Conservation (phyloP, 345 rosid species). For the Linum tenue region DNA sequence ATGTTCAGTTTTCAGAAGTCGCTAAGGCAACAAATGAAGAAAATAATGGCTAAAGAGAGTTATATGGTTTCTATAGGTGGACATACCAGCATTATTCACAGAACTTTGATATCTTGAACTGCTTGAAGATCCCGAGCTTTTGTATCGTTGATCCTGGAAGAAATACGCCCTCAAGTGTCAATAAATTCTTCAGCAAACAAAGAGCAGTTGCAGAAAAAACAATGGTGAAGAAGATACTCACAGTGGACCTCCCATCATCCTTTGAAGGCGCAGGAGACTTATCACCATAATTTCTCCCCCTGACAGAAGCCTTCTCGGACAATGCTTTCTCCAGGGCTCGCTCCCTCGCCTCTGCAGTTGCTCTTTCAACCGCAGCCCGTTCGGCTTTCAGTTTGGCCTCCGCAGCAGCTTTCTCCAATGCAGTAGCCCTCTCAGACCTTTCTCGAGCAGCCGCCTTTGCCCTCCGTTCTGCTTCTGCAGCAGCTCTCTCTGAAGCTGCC, state of each 20-base stretch:
- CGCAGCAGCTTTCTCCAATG: constrained; percentile 32
- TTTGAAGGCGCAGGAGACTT: constrained; percentile 40
- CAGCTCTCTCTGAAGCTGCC: constrained; percentile 65
- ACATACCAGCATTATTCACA: constrained; percentile 40
- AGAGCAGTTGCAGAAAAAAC: background rate
- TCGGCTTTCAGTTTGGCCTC: constrained; percentile 74
- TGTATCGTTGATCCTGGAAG: constrained; percentile 52
- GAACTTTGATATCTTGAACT: constrained; percentile 26
- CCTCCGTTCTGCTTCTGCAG: constrained; percentile 50
- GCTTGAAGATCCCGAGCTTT: constrained; percentile 35
- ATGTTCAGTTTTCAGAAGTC: constrained; percentile 2
- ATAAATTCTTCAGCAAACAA: constrained; percentile 6
- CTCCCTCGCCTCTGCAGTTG: constrained; percentile 81
- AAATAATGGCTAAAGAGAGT: background rate
- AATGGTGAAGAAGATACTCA: constrained; percentile 24
- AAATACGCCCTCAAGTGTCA: constrained; percentile 8
- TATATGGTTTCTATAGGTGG: background rate
- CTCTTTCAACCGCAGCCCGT: constrained; percentile 95
- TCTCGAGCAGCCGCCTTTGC: constrained; percentile 44
- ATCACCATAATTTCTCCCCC: constrained; percentile 39
- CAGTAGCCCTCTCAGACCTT: constrained; percentile 42
- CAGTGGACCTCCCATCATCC: constrained; percentile 34
- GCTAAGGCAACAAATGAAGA: background rate
- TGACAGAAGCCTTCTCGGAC: constrained; percentile 44
- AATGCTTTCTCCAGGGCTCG: constrained; percentile 83